These are phyloP conservation scores for Gautieria morchelliformis DNA, from an alignment of 768 basidiomycete species.

Conservation along the genomic window DNA sequence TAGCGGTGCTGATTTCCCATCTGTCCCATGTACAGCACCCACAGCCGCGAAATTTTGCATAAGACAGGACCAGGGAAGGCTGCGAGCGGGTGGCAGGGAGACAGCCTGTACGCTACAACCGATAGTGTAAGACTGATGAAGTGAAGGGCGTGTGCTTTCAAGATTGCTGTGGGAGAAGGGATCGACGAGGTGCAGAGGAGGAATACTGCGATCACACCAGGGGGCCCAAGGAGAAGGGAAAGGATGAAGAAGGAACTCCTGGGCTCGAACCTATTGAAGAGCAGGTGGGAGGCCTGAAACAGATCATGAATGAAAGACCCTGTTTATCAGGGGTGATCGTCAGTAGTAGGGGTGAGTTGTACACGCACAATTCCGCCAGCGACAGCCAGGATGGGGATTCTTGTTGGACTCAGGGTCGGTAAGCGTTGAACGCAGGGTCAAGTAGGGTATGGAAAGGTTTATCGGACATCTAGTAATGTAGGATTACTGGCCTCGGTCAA, in stretches of 20 bases:
- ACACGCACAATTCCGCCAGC: too few species aligned
- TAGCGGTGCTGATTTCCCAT: conserved; percentile 38
- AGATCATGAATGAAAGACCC: too few species aligned
- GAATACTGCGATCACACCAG: neutral
- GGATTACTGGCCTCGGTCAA: too few species aligned
- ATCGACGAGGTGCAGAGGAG: neutral
- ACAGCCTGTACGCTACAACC: conserved; percentile 33
- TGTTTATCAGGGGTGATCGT: too few species aligned
- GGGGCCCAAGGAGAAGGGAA: neutral
- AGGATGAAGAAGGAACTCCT: neutral
- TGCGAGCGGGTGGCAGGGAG: conserved; percentile 44
- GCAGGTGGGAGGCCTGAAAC: neutral
- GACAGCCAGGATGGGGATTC: too few species aligned
- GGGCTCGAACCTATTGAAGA: conserved; percentile 2
- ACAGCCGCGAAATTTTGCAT: conserved; percentile 32
- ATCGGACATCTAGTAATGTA: too few species aligned
- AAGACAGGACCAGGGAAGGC: conserved; percentile 39
- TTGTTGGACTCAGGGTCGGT: too few species aligned
- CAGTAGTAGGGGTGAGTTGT: too few species aligned
- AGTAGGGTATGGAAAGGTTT: too few species aligned
- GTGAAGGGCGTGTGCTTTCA: conserved; percentile 16
- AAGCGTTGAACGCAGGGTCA: too few species aligned
- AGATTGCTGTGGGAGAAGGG: neutral
- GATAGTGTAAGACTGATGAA: conserved; percentile 14
- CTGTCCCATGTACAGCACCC: conserved; percentile 25